Evolutionary conservation across 441 rosid species (phyloP).

Genomic region (Adansonia gregorii): DNA sequence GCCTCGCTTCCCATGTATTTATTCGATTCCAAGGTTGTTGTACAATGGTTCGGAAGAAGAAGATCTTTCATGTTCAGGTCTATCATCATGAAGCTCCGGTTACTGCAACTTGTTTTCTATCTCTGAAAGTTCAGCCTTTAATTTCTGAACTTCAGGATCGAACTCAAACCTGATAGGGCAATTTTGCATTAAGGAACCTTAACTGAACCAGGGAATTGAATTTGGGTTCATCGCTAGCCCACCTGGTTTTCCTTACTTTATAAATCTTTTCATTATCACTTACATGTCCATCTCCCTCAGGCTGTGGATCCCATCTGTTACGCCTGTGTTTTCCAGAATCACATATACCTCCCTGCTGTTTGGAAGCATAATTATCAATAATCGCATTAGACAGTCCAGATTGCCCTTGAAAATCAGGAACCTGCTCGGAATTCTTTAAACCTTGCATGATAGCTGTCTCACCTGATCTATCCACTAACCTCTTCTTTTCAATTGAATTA

Average conservation of each 20-base stretch:
- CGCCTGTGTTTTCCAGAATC: not conserved
- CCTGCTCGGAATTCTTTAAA: constrained; percentile 19
- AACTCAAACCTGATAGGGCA: constrained; percentile 22
- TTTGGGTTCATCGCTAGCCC: constrained; percentile 31
- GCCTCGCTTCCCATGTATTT: constrained; percentile 27
- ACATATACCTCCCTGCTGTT: not conserved
- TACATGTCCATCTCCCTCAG: constrained; percentile 23
- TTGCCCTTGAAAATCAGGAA: constrained; percentile 32
- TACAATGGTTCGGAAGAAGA: constrained; percentile 34
- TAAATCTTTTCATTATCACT: constrained; percentile 21
- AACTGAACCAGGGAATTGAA: constrained; percentile 36
- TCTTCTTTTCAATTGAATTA: constrained; percentile 22
- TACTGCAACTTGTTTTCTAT: constrained; percentile 32
- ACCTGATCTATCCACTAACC: constrained; percentile 3
- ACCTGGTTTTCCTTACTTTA: constrained; percentile 39
- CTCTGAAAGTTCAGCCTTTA: constrained; percentile 33
- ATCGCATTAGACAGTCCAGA: not conserved
- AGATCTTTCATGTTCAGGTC: constrained; percentile 17
- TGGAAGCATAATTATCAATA: not conserved
- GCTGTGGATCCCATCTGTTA: constrained; percentile 25
- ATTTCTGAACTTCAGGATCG: constrained; percentile 29
- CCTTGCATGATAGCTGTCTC: constrained; percentile 20
- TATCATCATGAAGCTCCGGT: constrained; percentile 26
- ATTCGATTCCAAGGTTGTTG: constrained; percentile 27
- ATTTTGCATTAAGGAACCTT: not conserved